These are phyloP conservation scores for Didymella sp. DNA, from an alignment of 2,329 filamentous ascomycete species.

Conservation along the genomic window DNA sequence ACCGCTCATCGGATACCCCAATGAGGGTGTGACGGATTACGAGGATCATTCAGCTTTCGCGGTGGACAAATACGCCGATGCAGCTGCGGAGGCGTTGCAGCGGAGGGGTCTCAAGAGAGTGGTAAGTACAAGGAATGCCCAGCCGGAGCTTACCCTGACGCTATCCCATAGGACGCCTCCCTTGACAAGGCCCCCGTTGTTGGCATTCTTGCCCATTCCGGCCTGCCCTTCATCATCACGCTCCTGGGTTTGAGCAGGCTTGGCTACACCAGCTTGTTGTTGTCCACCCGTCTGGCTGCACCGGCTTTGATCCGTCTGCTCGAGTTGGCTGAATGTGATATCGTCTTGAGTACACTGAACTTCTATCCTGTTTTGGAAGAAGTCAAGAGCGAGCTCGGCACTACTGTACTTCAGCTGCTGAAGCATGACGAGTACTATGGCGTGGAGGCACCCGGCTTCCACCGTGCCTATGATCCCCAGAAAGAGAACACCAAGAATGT, in stretches of 20 bases:
- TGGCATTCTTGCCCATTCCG: conserved; percentile 61
- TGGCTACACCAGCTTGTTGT: conserved; percentile 62
- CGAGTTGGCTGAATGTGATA: conserved; percentile 31
- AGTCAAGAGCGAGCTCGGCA: conserved; percentile 38
- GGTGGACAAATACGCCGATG: conserved; percentile 36
- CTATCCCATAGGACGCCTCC: conserved; percentile 21
- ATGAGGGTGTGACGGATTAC: conserved; percentile 31
- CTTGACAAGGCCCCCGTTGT: conserved; percentile 43
- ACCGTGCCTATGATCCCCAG: conserved; percentile 29
- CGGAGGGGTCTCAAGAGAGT: conserved; percentile 30
- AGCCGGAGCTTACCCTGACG: conserved; percentile 8
- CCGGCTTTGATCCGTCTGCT: conserved; percentile 59
- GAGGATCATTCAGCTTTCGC: conserved; percentile 37
- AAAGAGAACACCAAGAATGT: conserved; percentile 49
- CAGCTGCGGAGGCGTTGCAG: conserved; percentile 30
- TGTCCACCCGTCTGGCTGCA: conserved; percentile 62
- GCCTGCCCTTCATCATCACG: conserved; percentile 63
- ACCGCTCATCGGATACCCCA: conserved; percentile 35
- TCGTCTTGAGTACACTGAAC: conserved; percentile 28
- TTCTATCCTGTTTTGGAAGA: conserved; percentile 33
- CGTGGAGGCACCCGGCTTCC: conserved; percentile 25
- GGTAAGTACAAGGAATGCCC: conserved; percentile 19
- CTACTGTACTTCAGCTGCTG: conserved; percentile 34
- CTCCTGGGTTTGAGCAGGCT: conserved; percentile 62
- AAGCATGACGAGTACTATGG: conserved; percentile 30